Base-by-base conservation (phyloP, 1,284 basidiomycete genomes). In the Polyporus tsugae region DNA sequence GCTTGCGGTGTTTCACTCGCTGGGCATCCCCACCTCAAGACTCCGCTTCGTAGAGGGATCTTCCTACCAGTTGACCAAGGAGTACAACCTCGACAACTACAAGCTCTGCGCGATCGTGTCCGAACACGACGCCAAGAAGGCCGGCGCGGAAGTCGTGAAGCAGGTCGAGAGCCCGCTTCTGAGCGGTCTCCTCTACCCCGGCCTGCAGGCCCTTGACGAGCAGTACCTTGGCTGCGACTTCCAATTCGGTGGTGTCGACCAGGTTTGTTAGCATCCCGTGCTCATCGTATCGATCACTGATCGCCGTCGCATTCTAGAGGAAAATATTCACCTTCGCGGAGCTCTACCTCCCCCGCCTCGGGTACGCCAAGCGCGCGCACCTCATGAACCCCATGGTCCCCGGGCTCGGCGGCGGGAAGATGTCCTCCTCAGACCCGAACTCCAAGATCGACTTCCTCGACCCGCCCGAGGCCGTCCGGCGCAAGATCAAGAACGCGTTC, bases 261-360 rank as follows among this genome's bases (percentile, higher is more conserved):
- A 98, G 88, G 95, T 95, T 63, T 61, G 58, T 4, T 9, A n/a
- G 13, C 4, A 41, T 17, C 9, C 22, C 19, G 6, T 17, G 15
- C 38, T 9, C 19, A 3, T 17, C 6, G 9, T 19, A 9, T 15
- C 7, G 39, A 35, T 9, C 6, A 6, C 44, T 63, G 41, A 39
- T 55, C 6, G 6, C 22, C 10, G 35, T 0, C 10, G 5, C 33
- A 19, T 59, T 60, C n/a, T 72, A 98, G 94, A 92, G 98, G 68
- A 99, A 99, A 84, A 99, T 99, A 80, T 99, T 99, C 82, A 98
- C 95, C 41, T 97, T 97, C 78, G 97, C 98, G 10, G 97, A 99
- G 77, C 89, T 94, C 77, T 96, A 95, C 86, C 91, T 99, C 64
- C 98, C 97, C 2, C 89, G 91, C 70, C 87, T 99, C 29, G 97